Evolutionary conservation across 345 rosid genomes (phyloP), one percentile per base, ranked within the genome.

Genomic region (Acer yangbiense): DNA sequence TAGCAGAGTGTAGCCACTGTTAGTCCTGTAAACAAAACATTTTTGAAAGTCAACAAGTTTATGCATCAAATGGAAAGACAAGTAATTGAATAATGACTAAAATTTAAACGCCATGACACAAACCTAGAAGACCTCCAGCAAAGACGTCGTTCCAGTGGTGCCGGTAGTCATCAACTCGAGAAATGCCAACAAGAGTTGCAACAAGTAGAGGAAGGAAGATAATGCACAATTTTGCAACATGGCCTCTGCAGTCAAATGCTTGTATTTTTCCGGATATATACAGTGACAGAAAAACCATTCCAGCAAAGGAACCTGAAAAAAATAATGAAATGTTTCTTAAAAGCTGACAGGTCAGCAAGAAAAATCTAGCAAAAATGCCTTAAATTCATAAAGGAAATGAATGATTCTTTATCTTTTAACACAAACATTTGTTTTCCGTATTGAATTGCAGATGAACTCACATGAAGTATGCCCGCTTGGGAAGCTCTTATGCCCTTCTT

Each of bases 381-480:
- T 72, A 39, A 39, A 57, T 52, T 52, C 48, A 10, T 35, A 2
- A 17, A 41, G 20, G 16, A 39, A 14, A 41, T 68, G 23, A 17
- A 25, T 35, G 21, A 69, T 32, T 54, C 63, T 27, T 71, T 71
- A 71, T 35, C 62, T n/a, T 71, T 54, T 57, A 41, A 57, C 8
- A 66, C 39, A 55, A 44, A 17, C 69, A 29, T 48, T 21, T 35
- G 9, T 46, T 66, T 46, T 75, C 74, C n/a, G 11, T n/a, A 65
- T 9, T 20, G 55, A 69, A 32, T 27, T 5, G 57, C 25, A 48
- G 66, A 54, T 52, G 63, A 52, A 78, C 91, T 81, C 83, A 92
- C 97, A 83, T 17, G 99, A 92, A 79, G 97, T 85, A 80, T 93
- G 98, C 52, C 97, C 96, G 46, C 98, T 92, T 64, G 99, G 99